These are phyloP conservation scores for Iberis pinnata DNA, from an alignment of 345 rosid species.

Conservation along the genomic window DNA sequence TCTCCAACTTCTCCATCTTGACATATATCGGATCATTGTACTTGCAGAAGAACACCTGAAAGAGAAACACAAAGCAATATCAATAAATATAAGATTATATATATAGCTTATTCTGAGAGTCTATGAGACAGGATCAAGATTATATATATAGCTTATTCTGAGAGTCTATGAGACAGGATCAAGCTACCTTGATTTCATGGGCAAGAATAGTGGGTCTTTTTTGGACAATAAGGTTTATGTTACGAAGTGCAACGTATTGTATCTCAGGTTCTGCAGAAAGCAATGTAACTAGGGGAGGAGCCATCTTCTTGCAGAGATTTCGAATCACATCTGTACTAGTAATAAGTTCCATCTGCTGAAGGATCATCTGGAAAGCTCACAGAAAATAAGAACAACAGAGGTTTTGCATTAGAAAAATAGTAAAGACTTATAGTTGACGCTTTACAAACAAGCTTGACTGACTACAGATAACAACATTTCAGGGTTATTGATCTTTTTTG, in stretches of 20 bases:
- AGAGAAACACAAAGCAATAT: constrained; percentile 6
- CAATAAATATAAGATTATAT: constrained; percentile 11
- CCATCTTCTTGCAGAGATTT: constrained; percentile 99
- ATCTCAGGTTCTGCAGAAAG: constrained; percentile 98
- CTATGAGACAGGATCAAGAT: constrained; percentile 1
- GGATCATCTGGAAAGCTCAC: constrained; percentile 62
- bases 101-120: constrained; percentile 5
- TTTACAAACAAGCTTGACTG: constrained; percentile 19
- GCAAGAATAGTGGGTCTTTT: constrained; percentile 92
- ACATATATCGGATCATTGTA: constrained; percentile 98
- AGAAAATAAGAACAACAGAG: constrained; percentile 5
- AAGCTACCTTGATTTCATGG: constrained; percentile 88
- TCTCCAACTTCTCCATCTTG: constrained; percentile 97
- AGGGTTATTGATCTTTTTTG: constrained; percentile 21
- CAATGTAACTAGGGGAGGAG: constrained; percentile 94
- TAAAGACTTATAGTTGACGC: constrained; percentile 13
- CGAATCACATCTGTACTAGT: constrained; percentile 90
- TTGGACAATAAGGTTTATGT: constrained; percentile 91
- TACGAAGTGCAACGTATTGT: constrained; percentile 90
- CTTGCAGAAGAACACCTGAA: constrained; percentile 95
- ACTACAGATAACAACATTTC: not conserved
- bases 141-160: constrained; percentile 6
- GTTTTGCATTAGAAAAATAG: constrained; percentile 12
- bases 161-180: constrained; percentile 2
- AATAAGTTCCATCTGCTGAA: constrained; percentile 96